Percentiles rank a stretch among this genome's conserved stretches.
Evolutionary conservation across 768 basidiomycete genomes (phyloP).

Genomic region (Suillus decipiens): DNA sequence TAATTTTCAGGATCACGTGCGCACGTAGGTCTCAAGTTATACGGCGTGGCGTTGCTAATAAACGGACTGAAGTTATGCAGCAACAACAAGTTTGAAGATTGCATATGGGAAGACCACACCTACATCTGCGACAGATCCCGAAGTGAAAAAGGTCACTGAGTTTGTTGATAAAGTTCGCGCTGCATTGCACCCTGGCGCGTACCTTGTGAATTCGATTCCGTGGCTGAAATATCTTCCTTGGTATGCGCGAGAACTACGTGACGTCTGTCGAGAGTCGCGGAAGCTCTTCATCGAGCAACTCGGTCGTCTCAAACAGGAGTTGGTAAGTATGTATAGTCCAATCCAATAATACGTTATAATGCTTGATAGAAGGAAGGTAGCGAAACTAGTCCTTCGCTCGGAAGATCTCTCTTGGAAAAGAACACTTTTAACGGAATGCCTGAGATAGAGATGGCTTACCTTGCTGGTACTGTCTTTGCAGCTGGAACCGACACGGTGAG

Average conservation of each 20-base stretch:
- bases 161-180: not conserved
- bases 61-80: constrained; percentile 25
- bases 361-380: not conserved
- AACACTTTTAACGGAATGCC: constrained; percentile 47
- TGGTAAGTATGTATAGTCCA: constrained; percentile 32
- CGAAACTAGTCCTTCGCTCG: constrained; percentile 40
- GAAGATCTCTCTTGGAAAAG: constrained; percentile 52
- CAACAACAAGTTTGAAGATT: constrained; percentile 18
- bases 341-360: not conserved
- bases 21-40: constrained; percentile 41
- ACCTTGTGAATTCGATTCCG: constrained; percentile 37
- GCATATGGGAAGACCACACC: constrained; percentile 31
- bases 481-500: constrained; percentile 56
- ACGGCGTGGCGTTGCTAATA: not conserved
- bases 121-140: constrained; percentile 16
- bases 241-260: constrained; percentile 51
- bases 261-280: constrained; percentile 53
- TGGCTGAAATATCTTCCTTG: constrained; percentile 51
- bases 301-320: constrained; percentile 41
- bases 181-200: constrained; percentile 33
- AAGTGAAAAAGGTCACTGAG: constrained; percentile 10
- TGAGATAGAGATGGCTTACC: constrained; percentile 55
- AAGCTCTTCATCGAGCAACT: constrained; percentile 52
- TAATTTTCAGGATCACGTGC: constrained; percentile 24
- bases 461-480: constrained; percentile 59